Conservation (phyloP, 805 yeast genomes). For the Groenewaldozyma tartarivorans region DNA sequence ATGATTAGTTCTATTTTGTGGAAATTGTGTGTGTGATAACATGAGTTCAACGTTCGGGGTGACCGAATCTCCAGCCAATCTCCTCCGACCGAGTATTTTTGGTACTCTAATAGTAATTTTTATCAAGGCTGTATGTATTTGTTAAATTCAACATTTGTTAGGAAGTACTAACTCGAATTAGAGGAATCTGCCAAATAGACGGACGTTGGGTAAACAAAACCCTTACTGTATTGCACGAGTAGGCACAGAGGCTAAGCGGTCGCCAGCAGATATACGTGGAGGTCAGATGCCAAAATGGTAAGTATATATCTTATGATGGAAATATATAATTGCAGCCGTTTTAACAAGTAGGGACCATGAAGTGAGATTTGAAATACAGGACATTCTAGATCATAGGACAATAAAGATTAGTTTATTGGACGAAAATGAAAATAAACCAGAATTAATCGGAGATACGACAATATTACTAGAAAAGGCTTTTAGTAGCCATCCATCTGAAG, state of each 20-base stretch:
- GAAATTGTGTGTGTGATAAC: too few relatives aligned
- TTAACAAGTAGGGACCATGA: conserved; percentile 30
- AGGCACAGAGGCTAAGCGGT: conserved; percentile 71
- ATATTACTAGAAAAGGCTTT: conserved; percentile 71
- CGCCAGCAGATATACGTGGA: conserved; percentile 71
- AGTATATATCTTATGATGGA: conserved; percentile 53
- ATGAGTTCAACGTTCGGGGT: too few relatives aligned
- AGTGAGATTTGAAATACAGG: conserved; percentile 24
- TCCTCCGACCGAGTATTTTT: conserved; percentile 6
- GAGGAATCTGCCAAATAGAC: conserved; percentile 75
- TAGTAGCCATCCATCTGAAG: conserved; percentile 55
- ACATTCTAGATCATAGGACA: conserved; percentile 36
- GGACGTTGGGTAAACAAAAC: conserved; percentile 84
- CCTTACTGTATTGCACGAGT: conserved; percentile 81
- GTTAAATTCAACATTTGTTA: not conserved
- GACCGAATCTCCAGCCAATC: not conserved
- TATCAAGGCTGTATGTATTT: conserved; percentile 15
- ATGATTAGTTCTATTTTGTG: too few relatives aligned
- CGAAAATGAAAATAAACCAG: conserved; percentile 69
- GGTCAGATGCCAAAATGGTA: conserved; percentile 94
- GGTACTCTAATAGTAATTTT: conserved; percentile 68
- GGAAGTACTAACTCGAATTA: conserved; percentile 7
- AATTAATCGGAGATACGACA: conserved; percentile 72
- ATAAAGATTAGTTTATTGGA: conserved; percentile 71
- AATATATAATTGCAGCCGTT: conserved; percentile 30